These are phyloP conservation scores for Oenanthe sinensis DNA, from an alignment of 129 eudicot genomes.

Conservation along the genomic window DNA sequence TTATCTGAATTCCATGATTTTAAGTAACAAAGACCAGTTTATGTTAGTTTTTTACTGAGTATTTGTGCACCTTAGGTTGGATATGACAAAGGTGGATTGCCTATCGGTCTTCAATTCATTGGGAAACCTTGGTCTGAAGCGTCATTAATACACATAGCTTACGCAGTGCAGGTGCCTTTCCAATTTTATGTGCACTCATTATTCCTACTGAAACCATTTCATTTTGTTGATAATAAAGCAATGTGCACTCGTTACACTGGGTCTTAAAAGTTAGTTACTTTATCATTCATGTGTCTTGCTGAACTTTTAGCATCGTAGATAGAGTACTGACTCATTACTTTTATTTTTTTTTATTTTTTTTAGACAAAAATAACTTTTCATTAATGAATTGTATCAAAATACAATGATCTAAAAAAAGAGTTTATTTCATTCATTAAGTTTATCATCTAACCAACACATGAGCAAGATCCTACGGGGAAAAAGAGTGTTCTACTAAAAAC, in stretches of 20 bases:
- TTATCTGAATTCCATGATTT: neutral
- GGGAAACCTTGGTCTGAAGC: conserved; percentile 98
- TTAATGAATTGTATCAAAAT: no score
- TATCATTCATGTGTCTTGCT: neutral
- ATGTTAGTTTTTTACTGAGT: neutral
- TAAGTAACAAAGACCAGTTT: neutral
- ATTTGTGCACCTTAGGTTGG: conserved; percentile 51
- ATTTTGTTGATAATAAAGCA: neutral
- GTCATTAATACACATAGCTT: conserved; percentile 55
- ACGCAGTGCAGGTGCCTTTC: conserved; percentile 55
- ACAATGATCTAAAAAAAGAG: no score
- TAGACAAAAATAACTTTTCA: no score
- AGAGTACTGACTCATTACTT: neutral
- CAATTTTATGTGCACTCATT: neutral
- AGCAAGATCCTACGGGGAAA: no score
- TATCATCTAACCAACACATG: no score
- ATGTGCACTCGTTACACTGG: neutral
- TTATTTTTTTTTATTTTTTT: no score
- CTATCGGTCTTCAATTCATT: conserved; percentile 88
- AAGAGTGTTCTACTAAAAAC: no score
- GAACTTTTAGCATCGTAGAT: neutral
- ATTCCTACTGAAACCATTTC: neutral
- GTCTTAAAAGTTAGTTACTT: neutral
- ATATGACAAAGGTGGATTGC: conserved; percentile 69
- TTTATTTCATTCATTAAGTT: no score